phyloP scores from a whole-genome alignment of 176 grass and related monocot genomes.

The Triticum monococcum region DNA sequence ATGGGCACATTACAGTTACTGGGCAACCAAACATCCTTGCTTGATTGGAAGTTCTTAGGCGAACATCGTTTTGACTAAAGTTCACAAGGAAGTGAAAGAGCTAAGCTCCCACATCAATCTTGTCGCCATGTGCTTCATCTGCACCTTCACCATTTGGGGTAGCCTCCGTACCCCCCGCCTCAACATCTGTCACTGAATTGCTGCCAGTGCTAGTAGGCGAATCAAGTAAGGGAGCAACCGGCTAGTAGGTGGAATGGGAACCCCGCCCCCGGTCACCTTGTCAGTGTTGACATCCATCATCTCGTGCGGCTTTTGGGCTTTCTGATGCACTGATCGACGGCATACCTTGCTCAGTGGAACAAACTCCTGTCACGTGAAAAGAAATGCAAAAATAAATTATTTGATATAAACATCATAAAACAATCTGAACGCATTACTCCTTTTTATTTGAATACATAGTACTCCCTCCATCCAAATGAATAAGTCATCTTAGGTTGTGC shows the following conservation, averaged over 20 bases:
- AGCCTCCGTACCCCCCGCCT: constrained; percentile 30
- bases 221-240: not conserved
- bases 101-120: constrained; percentile 25
- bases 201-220: constrained; percentile 5
- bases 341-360: constrained; percentile 98
- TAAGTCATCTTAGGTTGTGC: too few species aligned
- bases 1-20: not conserved
- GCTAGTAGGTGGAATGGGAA: constrained; percentile 6
- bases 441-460: not conserved
- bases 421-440: not conserved
- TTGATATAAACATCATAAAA: not conserved
- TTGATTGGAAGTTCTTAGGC: not conserved
- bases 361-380: constrained; percentile 55
- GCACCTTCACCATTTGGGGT: not conserved
- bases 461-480: too few species aligned
- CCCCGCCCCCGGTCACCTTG: constrained; percentile 23
- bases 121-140: constrained; percentile 27
- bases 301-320: constrained; percentile 43
- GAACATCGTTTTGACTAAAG: not conserved
- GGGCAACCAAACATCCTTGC: not conserved
- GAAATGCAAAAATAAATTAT: not conserved
- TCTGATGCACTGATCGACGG: constrained; percentile 77
- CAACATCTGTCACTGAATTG: constrained; percentile 26
- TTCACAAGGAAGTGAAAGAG: not conserved
- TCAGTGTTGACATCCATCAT: constrained; percentile 75